Evolutionary conservation across 257 asterid genomes (phyloP).

Genomic region (Hygrophila difformis): DNA sequence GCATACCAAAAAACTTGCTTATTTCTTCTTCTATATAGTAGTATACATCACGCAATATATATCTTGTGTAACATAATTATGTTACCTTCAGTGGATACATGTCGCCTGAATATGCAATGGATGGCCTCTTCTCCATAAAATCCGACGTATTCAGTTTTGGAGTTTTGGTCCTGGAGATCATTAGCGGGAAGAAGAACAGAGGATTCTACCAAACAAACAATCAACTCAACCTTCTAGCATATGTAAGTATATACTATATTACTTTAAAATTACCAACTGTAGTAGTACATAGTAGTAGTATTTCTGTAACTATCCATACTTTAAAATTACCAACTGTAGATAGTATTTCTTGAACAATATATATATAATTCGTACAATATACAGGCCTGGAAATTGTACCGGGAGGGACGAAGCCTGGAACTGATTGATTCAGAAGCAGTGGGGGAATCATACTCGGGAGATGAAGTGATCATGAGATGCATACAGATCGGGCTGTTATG

Average conservation of each 20-base stretch:
- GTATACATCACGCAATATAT: too few relatives aligned
- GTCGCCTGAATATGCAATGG: too few relatives aligned
- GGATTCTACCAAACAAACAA: background rate
- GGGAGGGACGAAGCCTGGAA: background rate
- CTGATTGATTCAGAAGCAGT: background rate
- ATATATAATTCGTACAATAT: too few relatives aligned
- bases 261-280: background rate
- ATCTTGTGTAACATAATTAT: too few relatives aligned
- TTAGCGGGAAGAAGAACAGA: constrained; percentile 1
- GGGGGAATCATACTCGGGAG: background rate
- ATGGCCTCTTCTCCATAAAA: too few relatives aligned
- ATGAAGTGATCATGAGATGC: background rate
- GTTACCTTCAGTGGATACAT: too few relatives aligned
- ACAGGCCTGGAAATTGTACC: background rate
- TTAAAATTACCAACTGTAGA: too few relatives aligned
- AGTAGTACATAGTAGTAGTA: constrained; percentile 1
- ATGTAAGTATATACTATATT: background rate
- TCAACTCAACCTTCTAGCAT: background rate
- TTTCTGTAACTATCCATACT: too few relatives aligned
- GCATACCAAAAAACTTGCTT: too few relatives aligned
- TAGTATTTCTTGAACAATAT: too few relatives aligned
- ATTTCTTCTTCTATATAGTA: too few relatives aligned
- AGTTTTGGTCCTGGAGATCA: background rate
- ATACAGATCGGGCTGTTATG: constrained; percentile 33
- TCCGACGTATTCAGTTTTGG: too few relatives aligned